Evolutionary conservation across 1,284 basidiomycete species (phyloP).

Genomic region (Coriolopsis trogii): DNA sequence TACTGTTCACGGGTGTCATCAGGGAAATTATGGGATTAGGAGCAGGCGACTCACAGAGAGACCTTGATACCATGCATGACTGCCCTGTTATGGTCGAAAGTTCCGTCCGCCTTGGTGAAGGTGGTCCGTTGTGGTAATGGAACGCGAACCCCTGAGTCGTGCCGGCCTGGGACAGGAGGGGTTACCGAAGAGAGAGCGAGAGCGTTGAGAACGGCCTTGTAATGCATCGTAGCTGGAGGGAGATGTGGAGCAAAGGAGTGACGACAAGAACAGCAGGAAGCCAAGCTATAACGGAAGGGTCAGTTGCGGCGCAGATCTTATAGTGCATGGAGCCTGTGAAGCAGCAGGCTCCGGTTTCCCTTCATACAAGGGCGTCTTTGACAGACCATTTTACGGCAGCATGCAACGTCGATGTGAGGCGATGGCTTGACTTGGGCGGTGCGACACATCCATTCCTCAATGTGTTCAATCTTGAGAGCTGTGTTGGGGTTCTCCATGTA

Average conservation of each 20-base stretch:
- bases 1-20: constrained; percentile 10
- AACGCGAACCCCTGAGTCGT: constrained; percentile 12
- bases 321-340: too few relatives aligned
- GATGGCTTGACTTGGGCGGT: too few relatives aligned
- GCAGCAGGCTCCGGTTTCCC: too few relatives aligned
- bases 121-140: constrained; percentile 18
- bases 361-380: too few relatives aligned
- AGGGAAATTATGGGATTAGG: not conserved
- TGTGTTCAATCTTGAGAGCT: too few relatives aligned
- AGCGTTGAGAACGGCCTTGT: constrained; percentile 15
- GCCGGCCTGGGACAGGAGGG: constrained; percentile 2
- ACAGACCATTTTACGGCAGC: too few relatives aligned
- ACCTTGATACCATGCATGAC: constrained; percentile 12
- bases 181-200: constrained; percentile 19
- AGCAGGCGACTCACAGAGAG: constrained; percentile 20
- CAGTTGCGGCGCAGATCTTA: too few relatives aligned
- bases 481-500: too few relatives aligned
- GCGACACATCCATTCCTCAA: too few relatives aligned
- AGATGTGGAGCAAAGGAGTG: not conserved
- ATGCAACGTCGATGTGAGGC: too few relatives aligned
- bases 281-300: too few relatives aligned
- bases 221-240: constrained; percentile 13
- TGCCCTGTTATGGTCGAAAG: constrained; percentile 19
- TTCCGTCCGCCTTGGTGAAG: constrained; percentile 23
- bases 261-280: too few relatives aligned